phyloP scores from a whole-genome alignment of 768 basidiomycete species.

The Tylopilus balloui region DNA sequence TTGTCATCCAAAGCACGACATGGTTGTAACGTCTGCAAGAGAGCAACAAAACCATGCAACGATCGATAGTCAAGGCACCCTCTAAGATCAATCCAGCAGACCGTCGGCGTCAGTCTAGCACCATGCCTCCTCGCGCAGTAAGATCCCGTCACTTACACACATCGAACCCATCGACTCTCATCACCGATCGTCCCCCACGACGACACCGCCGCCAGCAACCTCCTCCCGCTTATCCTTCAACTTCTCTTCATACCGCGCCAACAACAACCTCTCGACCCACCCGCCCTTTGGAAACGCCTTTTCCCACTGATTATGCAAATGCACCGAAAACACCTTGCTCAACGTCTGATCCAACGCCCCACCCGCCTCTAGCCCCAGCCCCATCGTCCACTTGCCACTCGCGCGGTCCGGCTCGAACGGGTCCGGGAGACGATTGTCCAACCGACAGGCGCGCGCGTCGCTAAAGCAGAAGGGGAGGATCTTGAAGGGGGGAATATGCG shows the following conservation, averaged over 20 bases:
- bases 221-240: constrained; percentile 10
- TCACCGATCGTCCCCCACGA: background rate
- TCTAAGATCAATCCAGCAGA: too few relatives aligned
- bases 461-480: constrained; percentile 94
- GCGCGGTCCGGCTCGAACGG: constrained; percentile 64
- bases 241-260: constrained; percentile 54
- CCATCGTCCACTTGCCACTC: constrained; percentile 64
- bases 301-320: constrained; percentile 95
- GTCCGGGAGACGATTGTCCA: constrained; percentile 91
- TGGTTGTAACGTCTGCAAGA: too few relatives aligned
- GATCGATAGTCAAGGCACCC: too few relatives aligned
- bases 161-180: too few relatives aligned
- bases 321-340: constrained; percentile 76
- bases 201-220: background rate
- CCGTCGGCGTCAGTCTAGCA: too few relatives aligned
- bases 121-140: too few relatives aligned
- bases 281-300: constrained; percentile 78
- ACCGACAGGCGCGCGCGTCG: constrained; percentile 85
- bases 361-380: constrained; percentile 54
- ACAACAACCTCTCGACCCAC: constrained; percentile 81
- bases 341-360: constrained; percentile 61
- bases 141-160: too few relatives aligned
- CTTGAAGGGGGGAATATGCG: constrained; percentile 76
- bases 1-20: too few relatives aligned
- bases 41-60: too few relatives aligned